Base-by-base conservation (phyloP, 2,329 filamentous ascomycete species). In the Nemania serpens region DNA sequence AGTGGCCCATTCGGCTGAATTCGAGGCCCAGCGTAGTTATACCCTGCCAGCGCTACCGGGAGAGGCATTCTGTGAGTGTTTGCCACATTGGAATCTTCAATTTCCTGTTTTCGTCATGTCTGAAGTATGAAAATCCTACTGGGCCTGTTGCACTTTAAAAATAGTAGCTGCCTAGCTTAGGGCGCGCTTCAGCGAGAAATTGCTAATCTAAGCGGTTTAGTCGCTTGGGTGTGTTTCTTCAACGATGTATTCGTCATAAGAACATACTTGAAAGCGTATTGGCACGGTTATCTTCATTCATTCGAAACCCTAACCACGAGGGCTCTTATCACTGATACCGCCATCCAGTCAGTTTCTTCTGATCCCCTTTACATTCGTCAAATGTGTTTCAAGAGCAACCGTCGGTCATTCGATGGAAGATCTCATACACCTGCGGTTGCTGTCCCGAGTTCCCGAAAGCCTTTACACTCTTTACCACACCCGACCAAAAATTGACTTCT, bases 201-300 rank as follows among this genome's bases (percentile, higher is more conserved):
- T 22, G 10, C 52, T 60, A 11, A 56, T 25, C 3, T n/a, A 10
- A n/a, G 22, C 5, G 5, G 11, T 41, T 3, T 33, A 61, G 58
- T 52, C 18, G 61, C 58, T 13, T 63, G 58, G 61, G 46, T 49
- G 11, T 58, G 22, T 29, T 63, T 61, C 13, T 63, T 63, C n/a
- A 41, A 58, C 42, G 55, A 61, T 33, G 6, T 63, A 13, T n/a
- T 25, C 25, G n/a, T 15, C 17, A 36, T 63, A 12, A 50, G 58
- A 43, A 2, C 13, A 12, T 55, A 49, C 25, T 25, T 61, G 37
- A 48, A 12, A 5, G 1, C 1, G 1, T 22, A 11, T 6, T 61
- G 58, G 58, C 13, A 36, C 4, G 3, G 6, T 15, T 58, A 58
- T 18, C 9, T 11, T 9, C 46, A 61, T 5, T 39, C 46, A 12